These are phyloP conservation scores for Aechmea fasciata DNA, from an alignment of 176 grass and related monocot species.

Conservation along the genomic window DNA sequence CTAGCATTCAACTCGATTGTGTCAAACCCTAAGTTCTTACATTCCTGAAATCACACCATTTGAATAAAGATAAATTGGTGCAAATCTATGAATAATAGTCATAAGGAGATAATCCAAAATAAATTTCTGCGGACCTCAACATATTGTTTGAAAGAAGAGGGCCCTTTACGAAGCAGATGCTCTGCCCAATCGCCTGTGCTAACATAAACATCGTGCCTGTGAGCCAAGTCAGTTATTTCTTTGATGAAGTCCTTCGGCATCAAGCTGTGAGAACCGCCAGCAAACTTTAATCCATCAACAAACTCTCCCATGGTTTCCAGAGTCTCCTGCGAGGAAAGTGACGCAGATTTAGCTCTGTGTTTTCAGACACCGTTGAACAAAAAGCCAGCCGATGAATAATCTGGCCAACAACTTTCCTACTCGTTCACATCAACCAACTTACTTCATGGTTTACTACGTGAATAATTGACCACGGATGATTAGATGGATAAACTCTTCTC, in stretches of 20 bases:
- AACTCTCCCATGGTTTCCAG: conserved; percentile 54
- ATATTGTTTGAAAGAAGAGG: conserved; percentile 76
- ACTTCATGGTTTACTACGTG: not conserved
- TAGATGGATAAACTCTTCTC: not conserved
- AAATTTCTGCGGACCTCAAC: conserved; percentile 41
- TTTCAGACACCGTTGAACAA: not conserved
- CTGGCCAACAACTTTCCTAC: not conserved
- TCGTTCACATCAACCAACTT: not conserved
- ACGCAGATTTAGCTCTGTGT: not conserved
- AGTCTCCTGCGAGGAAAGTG: conserved; percentile 38
- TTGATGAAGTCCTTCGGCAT: conserved; percentile 51
- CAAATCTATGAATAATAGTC: not conserved
- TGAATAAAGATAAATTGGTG: not conserved
- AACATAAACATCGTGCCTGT: conserved; percentile 86
- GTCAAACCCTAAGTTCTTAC: conserved; percentile 78
- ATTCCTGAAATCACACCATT: conserved; percentile 41
- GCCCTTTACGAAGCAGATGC: conserved; percentile 60
- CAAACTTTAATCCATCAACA: conserved; percentile 82
- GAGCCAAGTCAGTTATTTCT: conserved; percentile 75
- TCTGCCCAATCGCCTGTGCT: conserved; percentile 97
- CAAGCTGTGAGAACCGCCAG: conserved; percentile 79
- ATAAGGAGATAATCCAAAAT: not conserved
- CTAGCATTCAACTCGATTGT: conserved; percentile 81
- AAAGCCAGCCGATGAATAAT: not conserved
- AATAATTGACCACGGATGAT: not conserved